phyloP scores from a whole-genome alignment of 805 yeast species.

The Sungouiozyma intestinalis region DNA sequence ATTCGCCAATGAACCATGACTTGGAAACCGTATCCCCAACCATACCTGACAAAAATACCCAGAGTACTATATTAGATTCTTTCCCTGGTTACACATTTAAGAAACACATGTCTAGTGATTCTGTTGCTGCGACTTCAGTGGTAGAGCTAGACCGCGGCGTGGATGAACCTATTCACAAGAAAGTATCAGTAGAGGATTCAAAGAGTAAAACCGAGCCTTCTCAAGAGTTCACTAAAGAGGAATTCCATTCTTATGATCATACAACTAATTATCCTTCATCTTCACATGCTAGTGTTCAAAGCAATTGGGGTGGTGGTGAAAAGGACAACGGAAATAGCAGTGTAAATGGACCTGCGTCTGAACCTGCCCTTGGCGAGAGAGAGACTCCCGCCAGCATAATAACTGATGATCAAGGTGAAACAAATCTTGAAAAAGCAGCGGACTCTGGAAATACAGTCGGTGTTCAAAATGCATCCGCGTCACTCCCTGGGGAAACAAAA shows the following conservation, averaged over 20 bases:
- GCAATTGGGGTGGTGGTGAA: too few relatives aligned
- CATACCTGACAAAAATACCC: not conserved
- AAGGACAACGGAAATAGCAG: too few relatives aligned
- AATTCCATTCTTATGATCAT: too few relatives aligned
- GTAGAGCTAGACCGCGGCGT: not conserved
- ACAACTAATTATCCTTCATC: too few relatives aligned
- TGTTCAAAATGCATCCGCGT: not conserved
- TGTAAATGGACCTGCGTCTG: too few relatives aligned
- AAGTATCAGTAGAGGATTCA: too few relatives aligned
- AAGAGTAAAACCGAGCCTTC: too few relatives aligned
- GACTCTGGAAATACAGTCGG: not conserved
- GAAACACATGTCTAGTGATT: not conserved
- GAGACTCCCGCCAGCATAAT: too few relatives aligned
- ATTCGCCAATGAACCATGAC: conserved; percentile 7
- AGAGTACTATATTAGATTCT: not conserved
- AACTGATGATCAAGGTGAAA: too few relatives aligned
- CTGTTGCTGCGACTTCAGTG: not conserved
- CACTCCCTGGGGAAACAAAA: not conserved
- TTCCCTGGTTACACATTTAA: not conserved
- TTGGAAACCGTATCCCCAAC: conserved; percentile 1
- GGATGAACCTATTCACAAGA: not conserved
- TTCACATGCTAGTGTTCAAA: too few relatives aligned
- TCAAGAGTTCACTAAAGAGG: too few relatives aligned
- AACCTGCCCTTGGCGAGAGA: too few relatives aligned
- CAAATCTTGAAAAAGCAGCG: not conserved